Evolutionary conservation across 2,329 filamentous ascomycete genomes (phyloP).

Genomic region (Trichoderma harzianum): DNA sequence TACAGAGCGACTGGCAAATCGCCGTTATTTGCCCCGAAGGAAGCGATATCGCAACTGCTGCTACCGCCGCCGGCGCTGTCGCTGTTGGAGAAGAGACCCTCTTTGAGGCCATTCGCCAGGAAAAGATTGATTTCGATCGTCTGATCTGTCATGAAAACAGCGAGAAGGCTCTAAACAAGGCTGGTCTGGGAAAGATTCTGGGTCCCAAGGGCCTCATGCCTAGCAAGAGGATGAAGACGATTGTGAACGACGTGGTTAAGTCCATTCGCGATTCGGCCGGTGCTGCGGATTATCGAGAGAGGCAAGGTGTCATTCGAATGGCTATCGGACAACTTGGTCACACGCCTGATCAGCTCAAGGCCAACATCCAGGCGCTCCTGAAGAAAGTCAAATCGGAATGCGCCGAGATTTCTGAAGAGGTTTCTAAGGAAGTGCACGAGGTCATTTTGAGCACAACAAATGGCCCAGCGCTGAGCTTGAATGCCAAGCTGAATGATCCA

Average conservation of each 20-base stretch:
- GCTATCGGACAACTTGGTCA: slow-evolving; percentile 89
- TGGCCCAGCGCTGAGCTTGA: slow-evolving; percentile 82
- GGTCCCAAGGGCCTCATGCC: slow-evolving; percentile 94
- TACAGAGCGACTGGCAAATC: slow-evolving; percentile 83
- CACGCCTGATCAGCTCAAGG: slow-evolving; percentile 78
- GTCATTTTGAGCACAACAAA: slow-evolving; percentile 83
- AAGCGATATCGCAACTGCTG: slow-evolving; percentile 69
- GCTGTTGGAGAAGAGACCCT: slow-evolving; percentile 82
- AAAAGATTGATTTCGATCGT: slow-evolving; percentile 81
- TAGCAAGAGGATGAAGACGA: slow-evolving; percentile 79
- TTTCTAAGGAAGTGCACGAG: slow-evolving; percentile 49
- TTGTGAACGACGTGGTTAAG: slow-evolving; percentile 74
- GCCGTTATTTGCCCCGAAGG: slow-evolving; percentile 88
- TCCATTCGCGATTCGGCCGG: slow-evolving; percentile 79
- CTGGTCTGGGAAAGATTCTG: slow-evolving; percentile 73
- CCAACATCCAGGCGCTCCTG: slow-evolving; percentile 78
- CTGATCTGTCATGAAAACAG: slow-evolving; percentile 82
- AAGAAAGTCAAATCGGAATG: slow-evolving; percentile 76
- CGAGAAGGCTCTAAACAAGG: slow-evolving; percentile 74
- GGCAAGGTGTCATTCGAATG: slow-evolving; percentile 77
- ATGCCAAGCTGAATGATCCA: slow-evolving; percentile 67
- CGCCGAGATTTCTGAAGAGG: slow-evolving; percentile 58
- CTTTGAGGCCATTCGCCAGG: slow-evolving; percentile 71
- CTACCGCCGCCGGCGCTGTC: slow-evolving; percentile 72
- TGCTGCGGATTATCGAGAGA: slow-evolving; percentile 82